A percentile compares a stretch with the other conserved stretches of the same genome.
Conservation (phyloP, 768 basidiomycete species). For the Calocybe cyanea region DNA sequence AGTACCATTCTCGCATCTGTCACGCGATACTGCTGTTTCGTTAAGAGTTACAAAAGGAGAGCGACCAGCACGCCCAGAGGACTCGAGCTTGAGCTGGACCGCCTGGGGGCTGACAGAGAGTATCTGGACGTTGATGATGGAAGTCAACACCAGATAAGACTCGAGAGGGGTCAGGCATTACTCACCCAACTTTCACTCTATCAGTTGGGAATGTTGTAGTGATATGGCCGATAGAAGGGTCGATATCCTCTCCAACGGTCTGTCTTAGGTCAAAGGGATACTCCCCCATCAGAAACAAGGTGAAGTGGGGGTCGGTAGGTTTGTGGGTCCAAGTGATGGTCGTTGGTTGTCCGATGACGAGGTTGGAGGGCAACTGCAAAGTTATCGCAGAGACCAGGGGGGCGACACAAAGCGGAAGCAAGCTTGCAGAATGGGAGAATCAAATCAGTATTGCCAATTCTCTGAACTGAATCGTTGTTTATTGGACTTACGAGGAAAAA, state of each 20-base stretch:
- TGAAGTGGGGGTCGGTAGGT: constrained; percentile 6
- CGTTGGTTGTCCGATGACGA: constrained; percentile 10
- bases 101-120: no score
- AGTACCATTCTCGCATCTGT: no score
- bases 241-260: constrained; percentile 6
- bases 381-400: not conserved
- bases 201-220: constrained; percentile 9
- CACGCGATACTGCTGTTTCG: not conserved
- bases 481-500: no score
- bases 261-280: constrained; percentile 9
- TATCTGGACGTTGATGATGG: no score
- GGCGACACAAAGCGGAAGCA: not conserved
- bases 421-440: not conserved
- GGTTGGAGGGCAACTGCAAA: constrained; percentile 1
- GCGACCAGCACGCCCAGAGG: no score
- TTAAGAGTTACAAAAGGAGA: no score
- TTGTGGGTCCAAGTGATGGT: constrained; percentile 7
- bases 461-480: no score
- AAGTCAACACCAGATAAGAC: no score
- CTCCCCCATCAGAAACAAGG: constrained; percentile 7
- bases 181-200: constrained; percentile 12
- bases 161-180: no score
- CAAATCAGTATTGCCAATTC: no score
- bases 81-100: no score
- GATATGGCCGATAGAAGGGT: constrained; percentile 5